Evolutionary conservation across 2,329 filamentous ascomycete genomes (phyloP).

Genomic region (Phyllosticta capitalensis): DNA sequence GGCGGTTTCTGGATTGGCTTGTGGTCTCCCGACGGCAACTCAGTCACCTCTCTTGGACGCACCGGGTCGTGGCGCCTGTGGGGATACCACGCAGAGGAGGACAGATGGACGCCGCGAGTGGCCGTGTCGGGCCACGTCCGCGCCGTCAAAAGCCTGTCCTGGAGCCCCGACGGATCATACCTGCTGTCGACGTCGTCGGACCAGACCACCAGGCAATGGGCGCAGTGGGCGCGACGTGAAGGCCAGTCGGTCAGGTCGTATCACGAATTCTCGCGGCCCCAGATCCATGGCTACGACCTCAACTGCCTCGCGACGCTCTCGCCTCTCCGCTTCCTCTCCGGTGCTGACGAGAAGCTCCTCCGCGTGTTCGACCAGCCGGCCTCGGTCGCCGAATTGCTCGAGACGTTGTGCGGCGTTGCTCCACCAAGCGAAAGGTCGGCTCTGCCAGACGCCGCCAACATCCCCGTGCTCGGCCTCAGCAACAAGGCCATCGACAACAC

Average conservation of each 20-base stretch:
- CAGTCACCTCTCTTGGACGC: slow-evolving; percentile 72
- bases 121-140: slow-evolving; percentile 78
- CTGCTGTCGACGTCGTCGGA: slow-evolving; percentile 82
- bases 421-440: not conserved
- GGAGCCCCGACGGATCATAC: slow-evolving; percentile 74
- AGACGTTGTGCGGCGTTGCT: slow-evolving; percentile 55
- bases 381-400: slow-evolving; percentile 66
- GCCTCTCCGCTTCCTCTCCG: slow-evolving; percentile 72
- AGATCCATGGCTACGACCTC: slow-evolving; percentile 96
- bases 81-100: slow-evolving; percentile 50
- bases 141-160: slow-evolving; percentile 71
- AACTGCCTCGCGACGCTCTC: slow-evolving; percentile 82
- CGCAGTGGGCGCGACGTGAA: slow-evolving; percentile 55
- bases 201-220: slow-evolving; percentile 84
- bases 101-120: slow-evolving; percentile 66
- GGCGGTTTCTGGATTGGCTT: slow-evolving; percentile 95
- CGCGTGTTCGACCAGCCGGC: slow-evolving; percentile 87
- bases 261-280: slow-evolving; percentile 92
- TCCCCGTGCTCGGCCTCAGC: slow-evolving; percentile 87
- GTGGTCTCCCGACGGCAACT: slow-evolving; percentile 70
- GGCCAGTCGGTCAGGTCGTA: slow-evolving; percentile 47
- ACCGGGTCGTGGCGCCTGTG: slow-evolving; percentile 92
- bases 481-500: slow-evolving; percentile 74
- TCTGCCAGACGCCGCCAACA: slow-evolving; percentile 81
- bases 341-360: slow-evolving; percentile 95